Conservation (phyloP, 257 asterid species). For the Ilex aquifolium region DNA sequence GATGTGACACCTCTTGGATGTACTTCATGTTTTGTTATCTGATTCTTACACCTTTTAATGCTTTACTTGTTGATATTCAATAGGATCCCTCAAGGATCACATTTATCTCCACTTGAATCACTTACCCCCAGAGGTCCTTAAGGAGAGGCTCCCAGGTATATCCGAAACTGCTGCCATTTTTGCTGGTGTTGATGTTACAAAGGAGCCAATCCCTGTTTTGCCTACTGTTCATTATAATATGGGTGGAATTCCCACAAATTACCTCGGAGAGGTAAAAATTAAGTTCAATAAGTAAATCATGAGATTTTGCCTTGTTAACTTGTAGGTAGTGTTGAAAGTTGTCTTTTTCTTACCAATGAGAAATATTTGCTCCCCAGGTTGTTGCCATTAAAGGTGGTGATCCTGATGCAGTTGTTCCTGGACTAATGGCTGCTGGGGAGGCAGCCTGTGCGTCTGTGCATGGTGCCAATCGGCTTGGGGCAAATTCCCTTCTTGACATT, state of each 20-base stretch:
- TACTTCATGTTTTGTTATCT: too few relatives aligned
- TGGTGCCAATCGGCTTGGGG: slow-evolving; percentile 98
- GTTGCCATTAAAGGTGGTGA: slow-evolving; percentile 64
- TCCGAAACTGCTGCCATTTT: slow-evolving; percentile 98
- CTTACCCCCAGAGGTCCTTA: slow-evolving; percentile 94
- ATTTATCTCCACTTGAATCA: slow-evolving; percentile 96
- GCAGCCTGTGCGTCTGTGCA: slow-evolving; percentile 99
- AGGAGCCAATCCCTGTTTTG: slow-evolving; percentile 95
- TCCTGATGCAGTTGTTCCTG: slow-evolving; percentile 77
- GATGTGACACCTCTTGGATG: too few relatives aligned
- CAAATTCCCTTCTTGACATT: slow-evolving; percentile 96
- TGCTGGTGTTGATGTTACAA: slow-evolving; percentile 97
- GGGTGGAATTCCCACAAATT: slow-evolving; percentile 98
- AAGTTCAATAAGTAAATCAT: background rate
- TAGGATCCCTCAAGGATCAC: slow-evolving; percentile 92
- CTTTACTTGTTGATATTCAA: background rate
- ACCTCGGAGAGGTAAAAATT: slow-evolving; percentile 81
- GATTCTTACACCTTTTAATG: too few relatives aligned
- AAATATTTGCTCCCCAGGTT: slow-evolving; percentile 42
- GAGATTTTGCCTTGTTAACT: too few relatives aligned
- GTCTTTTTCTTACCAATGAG: slow-evolving; percentile 1
- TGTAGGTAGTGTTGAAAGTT: background rate
- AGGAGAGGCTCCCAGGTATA: slow-evolving; percentile 98
- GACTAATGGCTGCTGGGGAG: slow-evolving; percentile 97
- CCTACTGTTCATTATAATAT: slow-evolving; percentile 97